Conservation (phyloP, 495 filamentous ascomycete genomes). For the Neurospora sp. region DNA sequence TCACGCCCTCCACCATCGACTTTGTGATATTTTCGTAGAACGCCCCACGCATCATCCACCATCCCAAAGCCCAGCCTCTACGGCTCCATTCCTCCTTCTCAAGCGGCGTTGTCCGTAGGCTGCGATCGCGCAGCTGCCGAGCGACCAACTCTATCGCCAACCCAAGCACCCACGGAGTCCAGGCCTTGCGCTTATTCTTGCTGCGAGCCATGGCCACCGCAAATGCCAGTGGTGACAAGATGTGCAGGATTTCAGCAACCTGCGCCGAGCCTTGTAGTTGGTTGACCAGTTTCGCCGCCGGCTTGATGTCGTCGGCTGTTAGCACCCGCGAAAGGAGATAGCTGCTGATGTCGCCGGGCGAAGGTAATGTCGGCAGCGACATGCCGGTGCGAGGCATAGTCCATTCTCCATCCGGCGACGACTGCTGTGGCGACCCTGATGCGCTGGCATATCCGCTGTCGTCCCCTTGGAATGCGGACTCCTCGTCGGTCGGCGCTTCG, state of each 20-base stretch:
- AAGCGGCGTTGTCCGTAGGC: slow-evolving; percentile 68
- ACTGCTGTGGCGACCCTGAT: background rate
- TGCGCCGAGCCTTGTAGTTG: slow-evolving; percentile 59
- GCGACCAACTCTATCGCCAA: slow-evolving; percentile 80
- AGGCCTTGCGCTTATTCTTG: slow-evolving; percentile 49
- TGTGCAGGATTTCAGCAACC: slow-evolving; percentile 79
- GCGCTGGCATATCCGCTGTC: slow-evolving; percentile 2
- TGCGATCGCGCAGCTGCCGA: slow-evolving; percentile 64
- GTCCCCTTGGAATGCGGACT: slow-evolving; percentile 9
- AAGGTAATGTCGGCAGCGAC: slow-evolving; percentile 69
- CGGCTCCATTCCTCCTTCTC: slow-evolving; percentile 81
- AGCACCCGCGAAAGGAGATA: slow-evolving; percentile 88
- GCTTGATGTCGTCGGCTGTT: slow-evolving; percentile 92
- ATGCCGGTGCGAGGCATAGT: slow-evolving; percentile 92
- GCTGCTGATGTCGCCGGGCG: slow-evolving; percentile 64
- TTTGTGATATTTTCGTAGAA: slow-evolving; percentile 94
- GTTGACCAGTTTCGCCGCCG: slow-evolving; percentile 72
- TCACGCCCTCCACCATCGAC: slow-evolving; percentile 61
- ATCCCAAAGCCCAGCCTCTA: slow-evolving; percentile 78
- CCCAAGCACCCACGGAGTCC: slow-evolving; percentile 87
- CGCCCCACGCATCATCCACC: slow-evolving; percentile 92
- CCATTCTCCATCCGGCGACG: slow-evolving; percentile 49
- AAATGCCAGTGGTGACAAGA: slow-evolving; percentile 80
- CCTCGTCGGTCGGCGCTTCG: slow-evolving; percentile 39
- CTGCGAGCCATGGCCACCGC: slow-evolving; percentile 70